phyloP scores from a whole-genome alignment of 2,329 filamentous ascomycete genomes.

The Catunica adiposa region DNA sequence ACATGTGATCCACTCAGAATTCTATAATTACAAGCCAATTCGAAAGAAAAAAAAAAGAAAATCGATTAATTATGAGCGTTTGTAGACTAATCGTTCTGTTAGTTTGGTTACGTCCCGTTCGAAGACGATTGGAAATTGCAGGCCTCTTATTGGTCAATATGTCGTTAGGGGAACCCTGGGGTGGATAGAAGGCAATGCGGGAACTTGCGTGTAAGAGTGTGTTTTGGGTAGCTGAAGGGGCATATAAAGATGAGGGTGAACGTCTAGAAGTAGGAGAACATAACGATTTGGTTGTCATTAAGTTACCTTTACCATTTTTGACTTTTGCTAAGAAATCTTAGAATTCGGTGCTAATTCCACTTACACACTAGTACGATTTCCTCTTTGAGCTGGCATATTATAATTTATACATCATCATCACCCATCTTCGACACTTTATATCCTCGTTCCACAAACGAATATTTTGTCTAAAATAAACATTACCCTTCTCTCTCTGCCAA shows the following conservation, averaged over 20 bases:
- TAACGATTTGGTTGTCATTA: not conserved
- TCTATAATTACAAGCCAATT: too few species aligned
- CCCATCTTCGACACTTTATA: too few species aligned
- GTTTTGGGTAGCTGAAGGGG: not conserved
- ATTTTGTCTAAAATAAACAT: not conserved
- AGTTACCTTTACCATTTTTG: not conserved
- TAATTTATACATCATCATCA: too few species aligned
- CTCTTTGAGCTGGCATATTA: too few species aligned
- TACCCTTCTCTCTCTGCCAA: not conserved
- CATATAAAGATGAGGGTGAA: not conserved
- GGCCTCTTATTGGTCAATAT: not conserved
- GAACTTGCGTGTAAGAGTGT: not conserved
- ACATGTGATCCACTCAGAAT: too few species aligned
- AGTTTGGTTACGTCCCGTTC: too few species aligned
- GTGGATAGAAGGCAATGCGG: not conserved
- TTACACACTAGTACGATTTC: not conserved
- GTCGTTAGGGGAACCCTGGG: not conserved
- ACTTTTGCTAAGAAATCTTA: not conserved
- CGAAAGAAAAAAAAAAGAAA: too few species aligned
- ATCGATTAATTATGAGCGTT: too few species aligned
- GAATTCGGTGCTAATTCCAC: not conserved
- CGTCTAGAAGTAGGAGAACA: not conserved
- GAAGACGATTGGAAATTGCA: not conserved
- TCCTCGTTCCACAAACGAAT: too few species aligned
- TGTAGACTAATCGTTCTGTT: too few species aligned